Percentiles rank a stretch among this genome's conserved stretches.
These are phyloP conservation scores for Odontarrhena argentea DNA, from an alignment of 345 rosid species.

Conservation along the genomic window DNA sequence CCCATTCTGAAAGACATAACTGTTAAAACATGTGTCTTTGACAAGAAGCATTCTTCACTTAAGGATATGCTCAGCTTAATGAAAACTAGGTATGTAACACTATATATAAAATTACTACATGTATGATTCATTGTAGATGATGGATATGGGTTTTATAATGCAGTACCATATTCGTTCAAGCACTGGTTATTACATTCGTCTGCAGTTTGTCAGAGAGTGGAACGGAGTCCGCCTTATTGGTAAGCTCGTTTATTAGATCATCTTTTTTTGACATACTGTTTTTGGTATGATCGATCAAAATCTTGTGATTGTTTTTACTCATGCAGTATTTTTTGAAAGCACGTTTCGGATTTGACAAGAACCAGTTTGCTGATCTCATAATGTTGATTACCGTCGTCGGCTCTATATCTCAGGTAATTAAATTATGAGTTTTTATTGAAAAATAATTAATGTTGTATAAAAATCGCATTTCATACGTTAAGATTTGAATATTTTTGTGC, in stretches of 20 bases:
- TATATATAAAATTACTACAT: neutral
- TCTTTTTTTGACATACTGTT: neutral
- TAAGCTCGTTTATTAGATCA: constrained; percentile 32
- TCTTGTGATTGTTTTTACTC: neutral
- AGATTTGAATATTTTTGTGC: neutral
- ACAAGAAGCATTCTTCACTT: constrained; percentile 61
- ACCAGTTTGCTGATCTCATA: constrained; percentile 77
- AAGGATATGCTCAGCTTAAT: constrained; percentile 55
- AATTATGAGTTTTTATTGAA: neutral
- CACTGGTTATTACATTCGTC: constrained; percentile 77
- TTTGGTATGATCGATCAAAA: neutral
- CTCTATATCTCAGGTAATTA: constrained; percentile 63
- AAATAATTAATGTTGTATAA: neutral
- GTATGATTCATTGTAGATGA: neutral
- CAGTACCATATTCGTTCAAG: constrained; percentile 72
- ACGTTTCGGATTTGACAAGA: constrained; percentile 78
- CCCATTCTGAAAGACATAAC: constrained; percentile 52
- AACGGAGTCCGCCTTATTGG: constrained; percentile 60
- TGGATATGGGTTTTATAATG: constrained; percentile 26
- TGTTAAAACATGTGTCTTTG: constrained; percentile 31
- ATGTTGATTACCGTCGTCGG: constrained; percentile 55
- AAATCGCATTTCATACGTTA: neutral
- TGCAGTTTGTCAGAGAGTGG: constrained; percentile 71
- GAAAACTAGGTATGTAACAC: constrained; percentile 53
- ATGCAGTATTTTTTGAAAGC: constrained; percentile 89